These are phyloP conservation scores for Aspergillus neoniger DNA, from an alignment of 2,329 filamentous ascomycete species.

Conservation along the genomic window DNA sequence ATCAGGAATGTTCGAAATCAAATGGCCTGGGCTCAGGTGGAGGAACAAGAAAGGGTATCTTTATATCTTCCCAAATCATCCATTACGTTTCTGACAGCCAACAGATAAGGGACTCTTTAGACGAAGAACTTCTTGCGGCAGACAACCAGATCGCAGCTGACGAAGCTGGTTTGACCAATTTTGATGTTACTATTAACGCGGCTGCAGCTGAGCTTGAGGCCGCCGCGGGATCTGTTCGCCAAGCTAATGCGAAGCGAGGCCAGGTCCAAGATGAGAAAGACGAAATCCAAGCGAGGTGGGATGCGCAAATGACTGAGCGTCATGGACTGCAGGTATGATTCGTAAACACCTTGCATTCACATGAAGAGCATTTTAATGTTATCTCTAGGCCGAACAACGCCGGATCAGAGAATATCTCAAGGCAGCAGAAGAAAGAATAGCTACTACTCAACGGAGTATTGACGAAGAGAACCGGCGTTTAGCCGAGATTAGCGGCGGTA, in stretches of 20 bases:
- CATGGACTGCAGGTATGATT: constrained; percentile 51
- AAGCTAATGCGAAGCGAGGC: constrained; percentile 47
- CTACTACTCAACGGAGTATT: constrained; percentile 49
- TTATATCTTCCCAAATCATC: not conserved
- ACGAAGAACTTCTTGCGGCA: constrained; percentile 35
- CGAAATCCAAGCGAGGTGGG: constrained; percentile 53
- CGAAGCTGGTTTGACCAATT: constrained; percentile 45
- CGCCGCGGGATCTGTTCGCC: constrained; percentile 46
- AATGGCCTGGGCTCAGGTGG: constrained; percentile 84
- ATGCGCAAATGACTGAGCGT: constrained; percentile 57
- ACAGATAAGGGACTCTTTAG: constrained; percentile 40
- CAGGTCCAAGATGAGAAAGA: constrained; percentile 51
- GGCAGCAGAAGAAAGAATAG: constrained; percentile 49
- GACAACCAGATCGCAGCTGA: constrained; percentile 53
- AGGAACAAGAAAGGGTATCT: constrained; percentile 65
- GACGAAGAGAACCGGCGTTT: constrained; percentile 57
- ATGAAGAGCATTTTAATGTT: constrained; percentile 16
- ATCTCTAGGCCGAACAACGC: constrained; percentile 64
- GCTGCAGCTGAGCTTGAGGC: constrained; percentile 41
- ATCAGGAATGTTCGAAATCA: constrained; percentile 64
- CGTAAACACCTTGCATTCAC: not conserved
- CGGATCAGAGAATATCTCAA: constrained; percentile 63
- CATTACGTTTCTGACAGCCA: constrained; percentile 12
- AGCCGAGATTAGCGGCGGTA: constrained; percentile 68
- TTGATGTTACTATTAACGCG: constrained; percentile 51